Evolutionary conservation across 768 basidiomycete species (phyloP), one percentile per base, ranked within the genome.

Genomic region (Lactarius tabidus): DNA sequence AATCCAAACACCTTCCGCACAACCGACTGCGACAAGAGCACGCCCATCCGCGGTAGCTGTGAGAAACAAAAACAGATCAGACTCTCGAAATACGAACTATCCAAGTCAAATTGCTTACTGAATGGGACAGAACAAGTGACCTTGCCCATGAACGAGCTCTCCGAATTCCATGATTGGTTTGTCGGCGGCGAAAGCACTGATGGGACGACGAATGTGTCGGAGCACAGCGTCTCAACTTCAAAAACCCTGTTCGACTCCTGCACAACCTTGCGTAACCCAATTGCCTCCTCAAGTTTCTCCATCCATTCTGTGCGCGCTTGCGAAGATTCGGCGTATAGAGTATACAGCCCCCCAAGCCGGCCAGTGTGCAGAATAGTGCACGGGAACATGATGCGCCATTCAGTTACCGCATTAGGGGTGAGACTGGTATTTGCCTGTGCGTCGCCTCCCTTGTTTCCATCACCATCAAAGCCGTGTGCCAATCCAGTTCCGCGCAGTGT

Each of bases 1-100:
- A n/a, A n/a, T 95, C 91, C 93, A 97, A 26, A 97, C 91, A 35
- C 97, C 97, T 72, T 97, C 94, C 0, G 90, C 89, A 74, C 95
- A 97, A 9, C 95, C 97, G 70, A 98, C 88, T 0, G 95, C 93
- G 45, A 98, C 90, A 17, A 99, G 81, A 14, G 86, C 86, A 29
- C 93, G 85, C 6, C 89, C 88, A 73, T 98, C 94, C 6, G 87
- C 79, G 6, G 91, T 94, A 66, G 84, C 92, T 96, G 64, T 6
- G 70, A n/a, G 8, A 43, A 18, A 48, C 12, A 23, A 3, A 23
- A 23, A 23, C 23, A n/a, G n/a, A n/a, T 23, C n/a, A 14, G 23
- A n/a, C n/a, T 14, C 23, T 23, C 45, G 45, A n/a, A n/a, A n/a
- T n/a, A n/a, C n/a, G n/a, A n/a, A n/a, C n/a, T n/a, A n/a, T n/a